Percentiles rank a stretch among this genome's conserved stretches.
These are phyloP conservation scores for Neotropicomus parvogracilis DNA, from an alignment of 1,284 basidiomycete genomes.

Conservation along the genomic window DNA sequence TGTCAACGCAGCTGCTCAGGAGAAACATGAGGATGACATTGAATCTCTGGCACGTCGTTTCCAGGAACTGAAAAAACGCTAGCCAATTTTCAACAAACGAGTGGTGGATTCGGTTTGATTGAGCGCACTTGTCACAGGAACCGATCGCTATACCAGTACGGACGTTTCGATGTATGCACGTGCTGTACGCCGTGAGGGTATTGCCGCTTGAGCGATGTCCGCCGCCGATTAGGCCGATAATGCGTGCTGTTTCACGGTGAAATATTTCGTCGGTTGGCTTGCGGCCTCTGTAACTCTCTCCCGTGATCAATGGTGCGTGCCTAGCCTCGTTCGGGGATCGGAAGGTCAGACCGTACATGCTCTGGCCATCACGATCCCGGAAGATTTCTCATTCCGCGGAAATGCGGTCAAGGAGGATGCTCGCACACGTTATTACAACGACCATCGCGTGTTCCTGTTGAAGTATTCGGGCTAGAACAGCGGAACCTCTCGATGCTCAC, in stretches of 20 bases:
- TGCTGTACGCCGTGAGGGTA: slow-evolving; percentile 1
- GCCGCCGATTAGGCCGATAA: slow-evolving; percentile 17
- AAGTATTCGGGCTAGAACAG: slow-evolving; percentile 8
- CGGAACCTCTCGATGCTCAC: slow-evolving; percentile 9
- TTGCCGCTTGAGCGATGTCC: slow-evolving; percentile 15
- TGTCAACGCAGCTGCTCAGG: slow-evolving; percentile 7
- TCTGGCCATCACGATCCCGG: background rate
- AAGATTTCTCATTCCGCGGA: background rate
- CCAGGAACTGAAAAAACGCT: slow-evolving; percentile 76
- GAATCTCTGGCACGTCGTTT: slow-evolving; percentile 69
- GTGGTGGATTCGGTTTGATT: background rate
- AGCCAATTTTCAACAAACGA: slow-evolving; percentile 12
- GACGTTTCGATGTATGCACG: slow-evolving; percentile 8
- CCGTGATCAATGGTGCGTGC: background rate
- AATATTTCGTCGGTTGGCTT: background rate
- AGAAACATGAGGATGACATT: slow-evolving; percentile 60
- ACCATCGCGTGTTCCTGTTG: background rate
- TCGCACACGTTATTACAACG: slow-evolving; percentile 2
- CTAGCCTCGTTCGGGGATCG: background rate
- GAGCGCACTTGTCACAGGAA: slow-evolving; percentile 6
- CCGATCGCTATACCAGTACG: slow-evolving; percentile 8
- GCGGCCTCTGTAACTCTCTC: background rate
- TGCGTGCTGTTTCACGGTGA: background rate
- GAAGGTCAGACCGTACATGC: background rate
- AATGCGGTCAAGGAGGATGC: slow-evolving; percentile 1